Evolutionary conservation across 202 grass and related monocot species (phyloP).

Genomic region (Tripidium arundinaceum): DNA sequence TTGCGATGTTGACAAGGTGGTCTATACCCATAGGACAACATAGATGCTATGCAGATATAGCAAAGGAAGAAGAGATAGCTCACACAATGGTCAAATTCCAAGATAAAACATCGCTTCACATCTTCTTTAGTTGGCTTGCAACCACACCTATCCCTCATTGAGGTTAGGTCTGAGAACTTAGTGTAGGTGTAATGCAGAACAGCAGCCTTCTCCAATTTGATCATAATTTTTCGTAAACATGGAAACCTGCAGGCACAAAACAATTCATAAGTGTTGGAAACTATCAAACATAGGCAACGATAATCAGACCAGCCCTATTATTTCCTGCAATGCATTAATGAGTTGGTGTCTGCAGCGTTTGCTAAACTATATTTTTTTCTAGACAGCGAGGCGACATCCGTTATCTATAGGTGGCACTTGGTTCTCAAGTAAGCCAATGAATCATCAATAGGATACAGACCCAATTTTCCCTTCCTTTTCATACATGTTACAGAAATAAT

Average conservation of each 20-base stretch:
- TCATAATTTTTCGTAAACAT: conserved; percentile 99
- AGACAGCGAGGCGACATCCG: background rate
- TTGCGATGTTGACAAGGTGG: background rate
- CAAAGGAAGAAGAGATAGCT: conserved; percentile 26
- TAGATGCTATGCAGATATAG: background rate
- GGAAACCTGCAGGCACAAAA: conserved; percentile 61
- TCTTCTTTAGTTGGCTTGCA: conserved; percentile 99
- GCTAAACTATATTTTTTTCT: background rate
- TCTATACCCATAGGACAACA: background rate
- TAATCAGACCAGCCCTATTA: background rate
- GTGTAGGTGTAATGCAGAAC: conserved; percentile 96
- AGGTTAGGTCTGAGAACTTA: conserved; percentile 92
- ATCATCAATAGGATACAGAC: background rate
- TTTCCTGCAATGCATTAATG: background rate
- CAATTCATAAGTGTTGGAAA: background rate
- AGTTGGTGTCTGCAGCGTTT: background rate
- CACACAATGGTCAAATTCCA: conserved; percentile 94
- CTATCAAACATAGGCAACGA: background rate
- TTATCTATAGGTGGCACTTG: background rate
- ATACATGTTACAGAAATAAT: background rate
- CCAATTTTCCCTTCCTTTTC: background rate
- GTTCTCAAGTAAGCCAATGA: background rate
- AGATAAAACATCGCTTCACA: conserved; percentile 96
- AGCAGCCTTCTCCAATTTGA: conserved; percentile 94
- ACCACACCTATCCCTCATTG: conserved; percentile 86